phyloP scores from a whole-genome alignment of 163 green algal genomes.

The Trebouxia gelatinosa region DNA sequence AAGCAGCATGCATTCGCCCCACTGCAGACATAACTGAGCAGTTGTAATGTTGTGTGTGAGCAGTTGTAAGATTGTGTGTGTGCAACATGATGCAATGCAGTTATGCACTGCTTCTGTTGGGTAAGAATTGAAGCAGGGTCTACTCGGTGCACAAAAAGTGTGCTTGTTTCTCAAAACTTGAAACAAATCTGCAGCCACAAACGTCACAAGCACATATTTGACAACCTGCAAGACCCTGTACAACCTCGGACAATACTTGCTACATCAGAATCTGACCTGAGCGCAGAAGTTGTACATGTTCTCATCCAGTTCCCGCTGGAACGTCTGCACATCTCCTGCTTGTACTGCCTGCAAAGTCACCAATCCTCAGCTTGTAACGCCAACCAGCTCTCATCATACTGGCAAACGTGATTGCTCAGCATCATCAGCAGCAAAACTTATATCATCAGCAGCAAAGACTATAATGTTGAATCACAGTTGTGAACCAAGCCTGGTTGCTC shows the following conservation, averaged over 20 bases:
- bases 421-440: too few relatives aligned
- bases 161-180: neutral
- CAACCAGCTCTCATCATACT: too few relatives aligned
- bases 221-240: too few relatives aligned
- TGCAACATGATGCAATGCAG: neutral
- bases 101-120: neutral
- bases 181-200: neutral
- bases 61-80: too few relatives aligned
- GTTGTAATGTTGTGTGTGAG: neutral
- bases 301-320: neutral
- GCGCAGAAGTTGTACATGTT: slow-evolving; percentile 26
- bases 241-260: neutral
- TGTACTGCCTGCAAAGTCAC: neutral
- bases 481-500: too few relatives aligned
- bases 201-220: neutral
- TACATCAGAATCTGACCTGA: neutral
- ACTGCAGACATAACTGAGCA: neutral
- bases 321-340: slow-evolving; percentile 7
- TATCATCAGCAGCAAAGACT: too few relatives aligned
- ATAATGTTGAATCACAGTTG: too few relatives aligned
- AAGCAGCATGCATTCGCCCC: neutral
- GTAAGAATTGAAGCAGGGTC: neutral
- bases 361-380: too few relatives aligned
- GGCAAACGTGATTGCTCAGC: too few relatives aligned
- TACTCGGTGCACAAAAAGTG: neutral